These are phyloP conservation scores for Suillus lakei DNA, from an alignment of 768 basidiomycete species.

Conservation along the genomic window DNA sequence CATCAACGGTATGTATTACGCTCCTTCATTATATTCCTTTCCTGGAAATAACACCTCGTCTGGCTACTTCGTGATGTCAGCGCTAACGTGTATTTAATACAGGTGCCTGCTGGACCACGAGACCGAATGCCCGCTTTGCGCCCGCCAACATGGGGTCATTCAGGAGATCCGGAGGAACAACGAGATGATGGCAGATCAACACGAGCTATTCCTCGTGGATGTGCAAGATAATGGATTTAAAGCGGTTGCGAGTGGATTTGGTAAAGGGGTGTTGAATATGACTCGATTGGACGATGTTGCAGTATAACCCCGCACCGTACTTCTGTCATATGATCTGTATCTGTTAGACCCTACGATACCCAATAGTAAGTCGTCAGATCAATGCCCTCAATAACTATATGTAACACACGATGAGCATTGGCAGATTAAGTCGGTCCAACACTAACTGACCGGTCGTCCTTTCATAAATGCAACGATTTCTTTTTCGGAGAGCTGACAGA, in stretches of 20 bases:
- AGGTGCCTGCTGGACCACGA: constrained; percentile 93
- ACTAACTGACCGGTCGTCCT: neutral
- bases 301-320: constrained; percentile 12
- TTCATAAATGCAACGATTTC: neutral
- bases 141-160: constrained; percentile 84
- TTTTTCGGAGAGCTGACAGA: neutral
- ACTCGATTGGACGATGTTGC: constrained; percentile 29
- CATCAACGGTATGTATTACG: constrained; percentile 75
- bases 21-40: constrained; percentile 5
- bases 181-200: constrained; percentile 79
- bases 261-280: constrained; percentile 61
- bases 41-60: neutral
- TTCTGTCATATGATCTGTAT: neutral
- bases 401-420: neutral
- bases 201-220: constrained; percentile 78
- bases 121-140: constrained; percentile 89
- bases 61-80: neutral
- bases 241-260: constrained; percentile 72
- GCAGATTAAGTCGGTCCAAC: neutral
- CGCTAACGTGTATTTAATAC: neutral
- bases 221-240: constrained; percentile 74
- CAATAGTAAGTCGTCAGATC: neutral
- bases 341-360: neutral
- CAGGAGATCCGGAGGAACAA: constrained; percentile 90
- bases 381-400: neutral